These are phyloP conservation scores for Cyclospora cayetanensis DNA, from an alignment of 169 alveolate genomes.

Conservation along the genomic window DNA sequence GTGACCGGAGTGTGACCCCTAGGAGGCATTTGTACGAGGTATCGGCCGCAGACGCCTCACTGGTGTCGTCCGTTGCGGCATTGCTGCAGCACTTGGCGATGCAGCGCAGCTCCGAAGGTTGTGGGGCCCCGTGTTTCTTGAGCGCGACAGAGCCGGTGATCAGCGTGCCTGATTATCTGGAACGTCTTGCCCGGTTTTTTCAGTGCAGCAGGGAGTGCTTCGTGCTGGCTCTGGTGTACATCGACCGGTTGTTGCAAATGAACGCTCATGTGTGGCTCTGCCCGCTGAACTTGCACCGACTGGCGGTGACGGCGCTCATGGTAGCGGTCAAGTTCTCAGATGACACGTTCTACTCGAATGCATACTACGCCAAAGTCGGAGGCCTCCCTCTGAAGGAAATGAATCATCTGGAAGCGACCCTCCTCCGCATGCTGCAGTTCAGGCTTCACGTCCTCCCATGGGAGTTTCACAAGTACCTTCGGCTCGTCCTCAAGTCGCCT, in stretches of 20 bases:
- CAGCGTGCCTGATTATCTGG: slow-evolving; percentile 84
- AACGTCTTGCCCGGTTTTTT: slow-evolving; percentile 87
- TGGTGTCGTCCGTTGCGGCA: slow-evolving; percentile 48
- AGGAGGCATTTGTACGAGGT: slow-evolving; percentile 10
- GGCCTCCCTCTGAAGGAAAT: slow-evolving; percentile 80
- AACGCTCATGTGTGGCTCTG: slow-evolving; percentile 71
- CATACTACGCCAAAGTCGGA: slow-evolving; percentile 83
- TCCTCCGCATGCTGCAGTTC: slow-evolving; percentile 78
- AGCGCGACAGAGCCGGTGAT: slow-evolving; percentile 89
- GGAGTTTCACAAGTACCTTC: slow-evolving; percentile 68
- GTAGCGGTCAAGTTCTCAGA: slow-evolving; percentile 83
- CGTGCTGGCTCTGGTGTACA: slow-evolving; percentile 79
- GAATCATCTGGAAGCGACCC: slow-evolving; percentile 80
- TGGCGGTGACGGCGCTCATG: slow-evolving; percentile 80
- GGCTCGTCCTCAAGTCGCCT: slow-evolving; percentile 23
- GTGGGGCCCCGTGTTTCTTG: slow-evolving; percentile 86
- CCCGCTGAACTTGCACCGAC: slow-evolving; percentile 79
- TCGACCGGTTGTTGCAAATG: slow-evolving; percentile 77
- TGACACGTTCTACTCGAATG: slow-evolving; percentile 81
- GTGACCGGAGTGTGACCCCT: neutral
- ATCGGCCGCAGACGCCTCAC: neutral
- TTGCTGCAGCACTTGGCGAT: slow-evolving; percentile 50
- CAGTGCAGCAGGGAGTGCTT: slow-evolving; percentile 83
- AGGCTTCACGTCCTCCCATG: slow-evolving; percentile 78
- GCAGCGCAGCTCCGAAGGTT: slow-evolving; percentile 48